Evolutionary conservation across 768 basidiomycete genomes (phyloP).

Genomic region (Russula vinacea): DNA sequence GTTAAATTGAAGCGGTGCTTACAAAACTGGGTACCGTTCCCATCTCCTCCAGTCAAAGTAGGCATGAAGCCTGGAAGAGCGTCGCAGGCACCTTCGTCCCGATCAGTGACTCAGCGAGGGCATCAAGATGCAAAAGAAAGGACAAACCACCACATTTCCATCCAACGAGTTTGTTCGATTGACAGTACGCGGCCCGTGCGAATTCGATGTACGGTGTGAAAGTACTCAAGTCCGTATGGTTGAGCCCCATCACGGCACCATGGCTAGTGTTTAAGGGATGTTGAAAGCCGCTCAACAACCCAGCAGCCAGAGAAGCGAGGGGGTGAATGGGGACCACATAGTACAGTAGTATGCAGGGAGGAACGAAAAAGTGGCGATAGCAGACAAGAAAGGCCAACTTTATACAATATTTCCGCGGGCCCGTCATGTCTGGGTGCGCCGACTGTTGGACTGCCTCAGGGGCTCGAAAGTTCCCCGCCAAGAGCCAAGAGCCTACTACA

Average conservation of each 20-base stretch:
- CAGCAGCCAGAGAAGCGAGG: slow-evolving; percentile 13
- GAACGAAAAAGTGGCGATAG: too few relatives aligned
- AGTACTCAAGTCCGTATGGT: slow-evolving; percentile 37
- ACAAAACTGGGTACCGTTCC: slow-evolving; percentile 49
- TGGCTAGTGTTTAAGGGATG: background rate
- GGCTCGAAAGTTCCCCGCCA: too few relatives aligned
- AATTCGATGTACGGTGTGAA: slow-evolving; percentile 50
- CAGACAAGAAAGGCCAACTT: too few relatives aligned
- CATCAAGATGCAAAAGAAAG: slow-evolving; percentile 1
- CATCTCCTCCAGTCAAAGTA: slow-evolving; percentile 50
- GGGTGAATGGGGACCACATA: slow-evolving; percentile 12
- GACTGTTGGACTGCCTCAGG: too few relatives aligned
- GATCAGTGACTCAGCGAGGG: background rate
- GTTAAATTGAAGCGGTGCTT: slow-evolving; percentile 17
- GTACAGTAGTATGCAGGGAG: background rate
- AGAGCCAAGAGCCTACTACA: too few relatives aligned
- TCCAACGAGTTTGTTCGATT: slow-evolving; percentile 37
- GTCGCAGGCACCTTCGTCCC: slow-evolving; percentile 40
- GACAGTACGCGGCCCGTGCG: slow-evolving; percentile 55
- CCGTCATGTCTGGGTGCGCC: too few relatives aligned
- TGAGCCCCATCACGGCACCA: slow-evolving; percentile 30
- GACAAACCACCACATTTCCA: slow-evolving; percentile 48
- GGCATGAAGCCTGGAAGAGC: slow-evolving; percentile 43
- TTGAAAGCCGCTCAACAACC: slow-evolving; percentile 1
- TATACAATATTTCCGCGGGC: too few relatives aligned